phyloP scores from a whole-genome alignment of 106 monocot genomes.

The Dioscorea alata region DNA sequence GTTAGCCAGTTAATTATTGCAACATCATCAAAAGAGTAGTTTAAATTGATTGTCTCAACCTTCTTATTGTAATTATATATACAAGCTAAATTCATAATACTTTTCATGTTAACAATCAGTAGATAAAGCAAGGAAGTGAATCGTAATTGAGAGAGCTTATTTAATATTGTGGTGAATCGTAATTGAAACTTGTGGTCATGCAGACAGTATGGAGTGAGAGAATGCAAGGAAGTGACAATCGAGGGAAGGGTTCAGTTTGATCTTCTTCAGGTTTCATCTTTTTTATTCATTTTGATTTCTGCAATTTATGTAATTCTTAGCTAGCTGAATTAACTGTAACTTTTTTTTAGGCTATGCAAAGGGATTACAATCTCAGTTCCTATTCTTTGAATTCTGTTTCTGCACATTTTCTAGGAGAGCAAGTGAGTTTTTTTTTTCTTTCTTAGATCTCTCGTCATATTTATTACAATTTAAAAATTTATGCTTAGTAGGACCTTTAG shows the following conservation, averaged over 20 bases:
- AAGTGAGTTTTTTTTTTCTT: constrained; percentile 45
- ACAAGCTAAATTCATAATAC: too few species aligned
- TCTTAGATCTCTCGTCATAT: neutral
- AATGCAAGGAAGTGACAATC: constrained; percentile 93
- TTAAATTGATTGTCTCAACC: too few species aligned
- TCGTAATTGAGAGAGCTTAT: too few species aligned
- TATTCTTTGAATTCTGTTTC: constrained; percentile 99
- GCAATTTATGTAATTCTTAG: neutral
- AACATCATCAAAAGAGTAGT: too few species aligned
- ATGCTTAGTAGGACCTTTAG: too few species aligned
- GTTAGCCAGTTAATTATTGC: constrained; percentile 1
- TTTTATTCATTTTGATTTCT: constrained; percentile 2
- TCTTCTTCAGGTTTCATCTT: constrained; percentile 73
- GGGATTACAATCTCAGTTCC: constrained; percentile 99
- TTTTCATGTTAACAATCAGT: too few species aligned
- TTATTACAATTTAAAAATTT: neutral
- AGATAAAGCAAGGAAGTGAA: too few species aligned
- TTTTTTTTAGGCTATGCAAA: constrained; percentile 73
- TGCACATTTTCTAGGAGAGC: constrained; percentile 92
- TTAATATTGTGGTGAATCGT: too few species aligned
- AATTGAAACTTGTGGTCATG: constrained; percentile 6
- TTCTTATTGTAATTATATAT: too few species aligned
- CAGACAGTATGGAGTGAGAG: constrained; percentile 94
- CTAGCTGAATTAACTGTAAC: neutral
- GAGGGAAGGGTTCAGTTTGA: constrained; percentile 99